Base-by-base conservation (phyloP, 495 filamentous ascomycete species). In the Daldinia vernicosa region DNA sequence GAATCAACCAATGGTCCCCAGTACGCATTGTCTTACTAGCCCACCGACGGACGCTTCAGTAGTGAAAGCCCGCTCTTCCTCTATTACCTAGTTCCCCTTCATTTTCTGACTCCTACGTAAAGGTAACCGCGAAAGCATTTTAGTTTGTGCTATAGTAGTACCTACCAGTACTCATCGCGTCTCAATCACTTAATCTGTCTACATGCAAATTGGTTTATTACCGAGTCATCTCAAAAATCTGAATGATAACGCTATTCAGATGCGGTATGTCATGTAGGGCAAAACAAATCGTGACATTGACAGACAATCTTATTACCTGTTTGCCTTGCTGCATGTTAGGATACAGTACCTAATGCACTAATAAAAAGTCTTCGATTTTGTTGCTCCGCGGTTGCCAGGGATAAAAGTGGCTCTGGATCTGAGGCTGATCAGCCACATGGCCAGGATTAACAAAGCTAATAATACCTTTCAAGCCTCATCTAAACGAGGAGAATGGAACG, bases 351-450 rank as follows among this genome's bases (percentile, higher is more conserved):
- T 33, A 33, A 33, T 33, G 32, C 32, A 33, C 32, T 11, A 33
- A 33, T 22, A 45, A 22, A 45, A 22, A 17, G n/a, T n/a, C n/a
- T n/a, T 19, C 17, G 40, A 55, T 64, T 57, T 37, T 62, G 70
- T 72, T 72, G 70, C 70, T 58, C 65, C 39, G 65, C 52, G 40
- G 70, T 72, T 69, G 60, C 65, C 33, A 65, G 56, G 65, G 64
- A 51, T 60, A 53, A 63, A 63, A 30, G 61, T 66, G 67, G 37
- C 24, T 54, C 67, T 22, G 5, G 11, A 39, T 50, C 40, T 70
- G 62, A 71, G 63, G 63, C 63, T 71, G 58, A 66, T 32, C 57
- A 62, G 62, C 68, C 63, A 71, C 62, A 66, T 6, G 17, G 7
- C 14, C 59, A 55, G 47, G 61, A 52, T 24, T 54, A 40, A 26